Conservation (phyloP, 176 grass and related monocot species). For the Bonia amplexicaulis region DNA sequence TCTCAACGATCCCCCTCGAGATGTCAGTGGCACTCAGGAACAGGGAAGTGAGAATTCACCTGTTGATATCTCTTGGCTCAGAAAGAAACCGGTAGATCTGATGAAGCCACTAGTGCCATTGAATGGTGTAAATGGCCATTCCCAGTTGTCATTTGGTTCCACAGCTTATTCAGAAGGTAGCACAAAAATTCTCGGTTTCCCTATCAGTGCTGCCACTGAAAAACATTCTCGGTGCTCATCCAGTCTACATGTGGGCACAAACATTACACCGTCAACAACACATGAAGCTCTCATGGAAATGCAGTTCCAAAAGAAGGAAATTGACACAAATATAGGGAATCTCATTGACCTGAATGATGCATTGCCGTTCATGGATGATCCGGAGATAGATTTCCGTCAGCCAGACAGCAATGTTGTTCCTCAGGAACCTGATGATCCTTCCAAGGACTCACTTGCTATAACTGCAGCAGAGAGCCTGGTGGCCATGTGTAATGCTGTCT, state of each 20-base stretch:
- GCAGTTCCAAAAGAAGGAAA: conserved; percentile 15
- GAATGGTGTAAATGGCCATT: conserved; percentile 9
- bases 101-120: conserved; percentile 25
- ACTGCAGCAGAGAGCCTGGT: conserved; percentile 50
- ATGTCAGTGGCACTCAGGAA: conserved; percentile 14
- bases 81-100: conserved; percentile 19
- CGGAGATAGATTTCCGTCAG: conserved; percentile 11
- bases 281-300: conserved; percentile 9
- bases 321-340: conserved; percentile 24
- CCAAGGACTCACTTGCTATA: conserved; percentile 27
- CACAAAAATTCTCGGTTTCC: conserved; percentile 4
- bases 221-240: background rate
- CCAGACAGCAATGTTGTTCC: conserved; percentile 14
- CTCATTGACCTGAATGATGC: conserved; percentile 65
- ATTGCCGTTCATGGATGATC: conserved; percentile 43
- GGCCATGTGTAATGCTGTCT: conserved; percentile 32
- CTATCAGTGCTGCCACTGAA: conserved; percentile 4
- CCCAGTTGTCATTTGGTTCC: conserved; percentile 25
- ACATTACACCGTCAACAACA: background rate
- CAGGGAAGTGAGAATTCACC: conserved; percentile 18
- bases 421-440: conserved; percentile 30
- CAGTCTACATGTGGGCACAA: background rate
- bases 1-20: conserved; percentile 7
- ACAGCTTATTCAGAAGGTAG: conserved; percentile 19
- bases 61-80: conserved; percentile 22